A percentile compares a stretch with the other conserved stretches of the same genome.
Evolutionary conservation across 768 basidiomycete species (phyloP).

Genomic region (Serendipita sp.): DNA sequence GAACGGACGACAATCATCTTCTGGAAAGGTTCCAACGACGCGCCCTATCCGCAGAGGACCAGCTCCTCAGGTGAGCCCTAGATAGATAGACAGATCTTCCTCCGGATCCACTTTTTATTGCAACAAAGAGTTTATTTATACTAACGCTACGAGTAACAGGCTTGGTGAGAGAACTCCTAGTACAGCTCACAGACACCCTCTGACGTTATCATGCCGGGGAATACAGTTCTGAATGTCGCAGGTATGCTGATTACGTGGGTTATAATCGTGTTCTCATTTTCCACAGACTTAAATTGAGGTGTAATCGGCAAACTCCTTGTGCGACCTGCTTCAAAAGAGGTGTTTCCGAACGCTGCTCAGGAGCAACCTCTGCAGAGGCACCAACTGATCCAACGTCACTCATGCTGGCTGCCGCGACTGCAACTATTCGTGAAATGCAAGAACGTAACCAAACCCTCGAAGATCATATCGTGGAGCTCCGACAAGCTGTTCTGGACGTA

Average conservation of each 20-base stretch:
- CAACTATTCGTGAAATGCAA: conserved; percentile 2
- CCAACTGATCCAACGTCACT: conserved; percentile 3
- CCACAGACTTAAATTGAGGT: not conserved
- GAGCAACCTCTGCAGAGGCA: not conserved
- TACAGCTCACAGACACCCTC: not conserved
- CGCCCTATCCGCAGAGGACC: not conserved
- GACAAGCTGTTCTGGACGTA: not conserved
- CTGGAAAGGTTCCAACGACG: not conserved
- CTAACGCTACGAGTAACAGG: not conserved
- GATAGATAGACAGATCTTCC: too few relatives aligned
- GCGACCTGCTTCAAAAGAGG: not conserved
- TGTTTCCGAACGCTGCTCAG: not conserved
- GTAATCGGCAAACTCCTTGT: not conserved
- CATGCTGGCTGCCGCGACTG: not conserved
- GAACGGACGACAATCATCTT: not conserved
- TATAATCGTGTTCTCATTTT: not conserved
- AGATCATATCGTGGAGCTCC: not conserved
- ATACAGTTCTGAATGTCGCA: conserved; percentile 1
- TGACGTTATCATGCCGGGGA: not conserved
- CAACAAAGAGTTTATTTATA: not conserved
- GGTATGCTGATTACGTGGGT: not conserved
- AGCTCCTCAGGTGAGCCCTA: conserved; percentile 3
- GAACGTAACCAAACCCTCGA: not conserved
- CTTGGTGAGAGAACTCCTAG: not conserved
- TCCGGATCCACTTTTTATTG: not conserved